phyloP scores from a whole-genome alignment of 2,329 filamentous ascomycete genomes.

The Fusarium sp. region DNA sequence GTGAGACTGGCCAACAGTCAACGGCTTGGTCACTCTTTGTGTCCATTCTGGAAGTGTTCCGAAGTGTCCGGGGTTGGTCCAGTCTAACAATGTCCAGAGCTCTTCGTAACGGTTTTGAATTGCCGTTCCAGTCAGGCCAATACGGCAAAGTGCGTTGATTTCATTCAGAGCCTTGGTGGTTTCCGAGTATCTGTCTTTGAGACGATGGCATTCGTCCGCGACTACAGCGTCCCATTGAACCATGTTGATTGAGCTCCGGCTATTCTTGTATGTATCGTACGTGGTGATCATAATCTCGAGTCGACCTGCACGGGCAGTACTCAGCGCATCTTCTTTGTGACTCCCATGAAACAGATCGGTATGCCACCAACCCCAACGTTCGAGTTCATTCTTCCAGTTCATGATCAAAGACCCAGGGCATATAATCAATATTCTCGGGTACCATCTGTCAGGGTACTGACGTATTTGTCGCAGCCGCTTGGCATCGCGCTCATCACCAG shows the following conservation, averaged over 20 bases:
- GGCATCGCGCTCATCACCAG: conserved; percentile 84
- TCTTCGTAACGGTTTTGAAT: conserved; percentile 99
- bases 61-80: conserved; percentile 87
- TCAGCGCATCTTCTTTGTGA: conserved; percentile 75
- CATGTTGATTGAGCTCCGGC: conserved; percentile 79
- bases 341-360: conserved; percentile 83
- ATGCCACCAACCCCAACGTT: conserved; percentile 97
- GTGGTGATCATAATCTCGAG: conserved; percentile 95
- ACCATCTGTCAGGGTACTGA: conserved; percentile 75
- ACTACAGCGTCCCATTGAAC: conserved; percentile 94
- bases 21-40: conserved; percentile 79
- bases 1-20: conserved; percentile 91
- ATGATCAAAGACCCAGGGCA: conserved; percentile 89
- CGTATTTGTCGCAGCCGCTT: conserved; percentile 92
- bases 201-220: conserved; percentile 91
- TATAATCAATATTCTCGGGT: conserved; percentile 81
- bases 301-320: conserved; percentile 79
- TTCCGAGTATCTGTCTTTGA: conserved; percentile 84
- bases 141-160: conserved; percentile 90
- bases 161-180: conserved; percentile 90
- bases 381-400: conserved; percentile 91
- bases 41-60: conserved; percentile 80
- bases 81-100: conserved; percentile 94
- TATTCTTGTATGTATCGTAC: conserved; percentile 89
- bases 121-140: conserved; percentile 93